Conservation (phyloP, 116 monocot genomes). For the Dioscorea cayenensis region DNA sequence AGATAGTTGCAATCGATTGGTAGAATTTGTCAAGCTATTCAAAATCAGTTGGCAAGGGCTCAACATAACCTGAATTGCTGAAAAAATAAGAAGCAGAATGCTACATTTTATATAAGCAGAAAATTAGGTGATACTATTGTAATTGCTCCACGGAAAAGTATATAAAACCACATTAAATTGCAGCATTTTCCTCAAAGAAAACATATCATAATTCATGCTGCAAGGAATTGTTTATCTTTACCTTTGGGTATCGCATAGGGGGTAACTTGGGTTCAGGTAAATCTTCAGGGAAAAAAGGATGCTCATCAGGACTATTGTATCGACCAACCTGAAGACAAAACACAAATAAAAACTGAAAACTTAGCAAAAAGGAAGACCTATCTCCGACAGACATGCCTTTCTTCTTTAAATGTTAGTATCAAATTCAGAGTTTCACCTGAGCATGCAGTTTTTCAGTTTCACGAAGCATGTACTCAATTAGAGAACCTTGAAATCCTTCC, state of each 20-base stretch:
- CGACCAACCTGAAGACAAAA: constrained; percentile 52
- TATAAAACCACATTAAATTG: too few relatives aligned
- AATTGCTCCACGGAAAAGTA: too few relatives aligned
- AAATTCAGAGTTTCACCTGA: constrained; percentile 21
- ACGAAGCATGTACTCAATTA: constrained; percentile 58
- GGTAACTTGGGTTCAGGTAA: constrained; percentile 75
- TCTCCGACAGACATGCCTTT: neutral
- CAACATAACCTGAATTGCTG: too few relatives aligned
- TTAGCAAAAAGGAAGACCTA: neutral
- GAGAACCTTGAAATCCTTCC: constrained; percentile 60
- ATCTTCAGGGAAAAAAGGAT: constrained; percentile 80
- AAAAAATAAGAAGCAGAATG: too few relatives aligned
- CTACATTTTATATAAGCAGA: too few relatives aligned
- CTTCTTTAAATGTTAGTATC: neutral
- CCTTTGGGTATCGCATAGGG: constrained; percentile 85
- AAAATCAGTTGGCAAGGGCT: too few relatives aligned
- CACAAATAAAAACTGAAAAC: neutral
- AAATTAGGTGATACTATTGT: too few relatives aligned
- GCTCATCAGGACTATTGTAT: constrained; percentile 95
- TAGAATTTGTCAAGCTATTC: too few relatives aligned
- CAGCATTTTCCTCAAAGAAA: too few relatives aligned
- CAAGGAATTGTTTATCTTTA: constrained; percentile 5
- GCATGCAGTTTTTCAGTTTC: constrained; percentile 71
- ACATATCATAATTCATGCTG: too few relatives aligned
- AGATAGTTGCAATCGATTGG: neutral